Conservation (phyloP, 2,329 filamentous ascomycete genomes). For the Aspergillus tubingensis region DNA sequence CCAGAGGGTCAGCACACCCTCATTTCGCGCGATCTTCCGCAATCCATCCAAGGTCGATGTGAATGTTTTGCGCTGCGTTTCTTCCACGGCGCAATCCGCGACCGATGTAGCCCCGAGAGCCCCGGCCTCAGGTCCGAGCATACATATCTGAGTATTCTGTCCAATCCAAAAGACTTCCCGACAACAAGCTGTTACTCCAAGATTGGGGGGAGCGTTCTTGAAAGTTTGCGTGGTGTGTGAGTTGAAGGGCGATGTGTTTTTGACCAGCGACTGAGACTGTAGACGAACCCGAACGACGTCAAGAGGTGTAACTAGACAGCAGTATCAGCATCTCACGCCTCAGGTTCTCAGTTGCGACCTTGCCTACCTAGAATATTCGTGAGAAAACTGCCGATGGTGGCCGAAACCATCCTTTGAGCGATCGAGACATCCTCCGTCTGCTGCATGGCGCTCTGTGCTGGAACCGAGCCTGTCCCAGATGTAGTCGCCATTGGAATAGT, state of each 20-base stretch:
- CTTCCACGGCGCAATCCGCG: conserved; percentile 80
- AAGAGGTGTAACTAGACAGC: conserved; percentile 75
- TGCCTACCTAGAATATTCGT: not conserved
- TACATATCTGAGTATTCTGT: conserved; percentile 77
- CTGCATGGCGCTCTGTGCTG: conserved; percentile 21
- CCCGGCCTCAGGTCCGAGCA: conserved; percentile 58
- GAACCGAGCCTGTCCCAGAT: conserved; percentile 27
- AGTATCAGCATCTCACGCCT: conserved; percentile 14
- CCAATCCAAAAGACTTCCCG: conserved; percentile 96
- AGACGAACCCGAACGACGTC: conserved; percentile 95
- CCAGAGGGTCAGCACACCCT: conserved; percentile 85
- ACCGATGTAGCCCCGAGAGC: conserved; percentile 46
- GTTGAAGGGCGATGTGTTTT: conserved; percentile 58
- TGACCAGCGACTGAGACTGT: conserved; percentile 72
- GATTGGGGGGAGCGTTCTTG: conserved; percentile 73
- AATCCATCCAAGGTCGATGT: conserved; percentile 90
- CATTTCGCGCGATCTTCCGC: conserved; percentile 90
- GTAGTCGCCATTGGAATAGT: conserved; percentile 36
- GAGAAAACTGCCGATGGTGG: conserved; percentile 83
- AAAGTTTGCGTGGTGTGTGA: conserved; percentile 55
- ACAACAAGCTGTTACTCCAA: conserved; percentile 93
- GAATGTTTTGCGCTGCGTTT: conserved; percentile 79
- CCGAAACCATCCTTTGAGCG: conserved; percentile 90
- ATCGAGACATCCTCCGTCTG: conserved; percentile 65
- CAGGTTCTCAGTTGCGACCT: not conserved